These are phyloP conservation scores for Leonotis leonurus DNA, from an alignment of 257 asterid species.

Conservation along the genomic window DNA sequence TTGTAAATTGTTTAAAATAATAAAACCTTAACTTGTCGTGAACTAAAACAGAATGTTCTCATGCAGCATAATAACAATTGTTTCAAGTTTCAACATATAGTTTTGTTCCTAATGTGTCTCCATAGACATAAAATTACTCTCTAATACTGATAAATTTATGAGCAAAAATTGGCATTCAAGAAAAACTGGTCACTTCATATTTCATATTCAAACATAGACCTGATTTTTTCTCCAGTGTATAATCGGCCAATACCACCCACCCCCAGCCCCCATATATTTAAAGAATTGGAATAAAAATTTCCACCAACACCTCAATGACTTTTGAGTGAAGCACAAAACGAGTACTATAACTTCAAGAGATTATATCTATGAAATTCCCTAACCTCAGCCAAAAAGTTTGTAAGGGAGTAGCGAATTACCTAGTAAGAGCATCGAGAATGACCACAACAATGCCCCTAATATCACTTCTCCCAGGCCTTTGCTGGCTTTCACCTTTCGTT, in stretches of 20 bases:
- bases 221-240: background rate
- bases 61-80: background rate
- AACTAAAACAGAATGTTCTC: background rate
- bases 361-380: background rate
- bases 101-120: background rate
- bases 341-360: background rate
- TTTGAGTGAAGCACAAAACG: background rate
- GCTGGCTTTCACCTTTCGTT: conserved; percentile 81
- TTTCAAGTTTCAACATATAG: background rate
- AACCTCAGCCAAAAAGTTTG: background rate
- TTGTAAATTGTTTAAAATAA: background rate
- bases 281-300: background rate
- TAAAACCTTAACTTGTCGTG: background rate
- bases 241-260: background rate
- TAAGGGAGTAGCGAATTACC: conserved; percentile 28
- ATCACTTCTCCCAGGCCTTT: conserved; percentile 80
- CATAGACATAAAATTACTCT: background rate
- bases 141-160: background rate
- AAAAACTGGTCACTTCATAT: background rate
- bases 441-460: conserved; percentile 92
- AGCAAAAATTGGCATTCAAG: background rate
- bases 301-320: background rate
- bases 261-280: background rate
- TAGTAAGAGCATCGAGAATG: conserved; percentile 89
- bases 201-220: background rate